Base-by-base conservation (phyloP, 768 basidiomycete genomes). In the Cystofilobasidium capitatum region DNA sequence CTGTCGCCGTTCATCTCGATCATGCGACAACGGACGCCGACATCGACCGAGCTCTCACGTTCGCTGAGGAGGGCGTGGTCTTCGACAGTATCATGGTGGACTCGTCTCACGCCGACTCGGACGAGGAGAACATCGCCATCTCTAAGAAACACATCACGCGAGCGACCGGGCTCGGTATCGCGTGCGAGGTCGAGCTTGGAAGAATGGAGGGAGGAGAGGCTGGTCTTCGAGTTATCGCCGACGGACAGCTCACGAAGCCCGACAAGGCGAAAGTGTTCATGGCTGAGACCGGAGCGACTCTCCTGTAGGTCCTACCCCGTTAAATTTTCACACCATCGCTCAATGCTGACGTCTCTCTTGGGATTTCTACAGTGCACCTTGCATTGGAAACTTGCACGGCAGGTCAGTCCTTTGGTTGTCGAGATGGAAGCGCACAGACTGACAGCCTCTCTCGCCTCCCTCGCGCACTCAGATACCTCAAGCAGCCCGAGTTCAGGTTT, bases 61-160 rank as follows among this genome's bases (percentile, higher is more conserved):
- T 76, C n/a, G 77, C 77, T 7, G 77, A 78, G 71, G 66, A 74
- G 55, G 77, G 76, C 20, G 75, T 77, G 62, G 72, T 73, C 22
- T 77, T 78, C 59, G 77, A 78, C 68, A 73, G 72, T 65, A 78
- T 78, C 71, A 78, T 78, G 77, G 76, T 78, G 31, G 77, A 78
- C 63, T 76, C 76, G 22, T 71, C 70, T 66, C 77, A 76, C 60
- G 76, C 75, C 26, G 77, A 72, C 66, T 74, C 72, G 26, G 74
- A 76, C 33, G 74, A 73, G 59, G 75, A 76, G 71, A 75, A 75
- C 70, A 76, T 75, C 45, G 70, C 70, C 39, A 73, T 76, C 45
- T 69, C 66, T 31, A 69, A 63, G 47, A 58, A 57, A 49, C 71
- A 71, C 57, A 77, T 77, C 70, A 70, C 71, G 65, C 75, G 77